Base-by-base conservation (phyloP, 2,329 filamentous ascomycete genomes). In the Phialemoniopsis sp. region DNA sequence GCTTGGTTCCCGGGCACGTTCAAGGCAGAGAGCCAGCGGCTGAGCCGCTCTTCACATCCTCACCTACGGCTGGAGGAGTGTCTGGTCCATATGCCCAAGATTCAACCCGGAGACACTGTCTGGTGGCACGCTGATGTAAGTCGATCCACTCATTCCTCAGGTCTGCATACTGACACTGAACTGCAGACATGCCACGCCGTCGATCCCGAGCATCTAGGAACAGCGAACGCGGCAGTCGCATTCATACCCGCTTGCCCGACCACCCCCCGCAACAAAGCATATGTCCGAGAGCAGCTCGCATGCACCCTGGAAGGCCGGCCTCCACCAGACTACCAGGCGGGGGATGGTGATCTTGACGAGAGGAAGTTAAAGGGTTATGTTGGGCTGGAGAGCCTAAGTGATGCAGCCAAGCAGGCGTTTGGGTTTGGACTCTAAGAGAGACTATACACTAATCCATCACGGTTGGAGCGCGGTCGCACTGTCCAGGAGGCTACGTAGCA, bases 1-100 rank as follows among this genome's bases (percentile, higher is more conserved):
- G 43, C 49, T 5, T 60, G 52, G 49, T 68, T 68, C 34, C 66
- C 64, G 0, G 65, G 64, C 0, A 64, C 63, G 1, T 53, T 49
- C 36, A 53, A 55, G 18, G 46, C 45, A 2, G 41, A 57, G n/a
- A 58, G 55, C n/a, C 63, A 66, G 46, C 45, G 47, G 13, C 46
- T 64, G n/a, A 61, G 60, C 39, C 55, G 47, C 2, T 43, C 49
- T 3, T 60, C 57, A 2, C 62, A 66, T 46, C 63, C 66, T 3
- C 64, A 68, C 45, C 46, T 68, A 9, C 48, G 58, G 5, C 45
- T 68, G 7, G 46, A 58, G 19, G 56, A 64, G 15, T 62, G 60
- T 21, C 46, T 68, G 29, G 49, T 65, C 3, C 48, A 60, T 42
- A 59, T 67, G 19, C 64, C 66, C 1, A 46, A 38, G 5, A 60